phyloP scores from a whole-genome alignment of 768 basidiomycete species.

The Podaxis rugospora region DNA sequence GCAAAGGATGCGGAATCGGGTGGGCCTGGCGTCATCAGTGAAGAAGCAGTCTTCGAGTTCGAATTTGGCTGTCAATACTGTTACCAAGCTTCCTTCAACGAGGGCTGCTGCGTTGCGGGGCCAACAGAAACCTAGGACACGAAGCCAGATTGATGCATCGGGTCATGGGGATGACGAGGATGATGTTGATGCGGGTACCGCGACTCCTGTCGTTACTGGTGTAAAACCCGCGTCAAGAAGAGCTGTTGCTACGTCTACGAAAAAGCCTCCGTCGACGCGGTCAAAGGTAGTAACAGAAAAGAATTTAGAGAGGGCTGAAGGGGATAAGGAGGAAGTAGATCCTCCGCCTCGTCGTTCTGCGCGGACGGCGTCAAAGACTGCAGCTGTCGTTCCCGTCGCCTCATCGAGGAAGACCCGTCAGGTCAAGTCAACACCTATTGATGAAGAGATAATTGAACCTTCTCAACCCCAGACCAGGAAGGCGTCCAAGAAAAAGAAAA shows the following conservation, averaged over 20 bases:
- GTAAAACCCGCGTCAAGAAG: neutral
- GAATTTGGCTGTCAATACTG: neutral
- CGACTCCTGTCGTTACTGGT: neutral
- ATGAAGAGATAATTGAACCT: neutral
- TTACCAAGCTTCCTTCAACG: neutral
- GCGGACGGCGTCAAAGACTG: neutral
- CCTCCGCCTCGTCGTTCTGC: conserved; percentile 2
- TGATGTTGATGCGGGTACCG: neutral
- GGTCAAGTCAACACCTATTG: neutral
- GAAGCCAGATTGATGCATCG: neutral
- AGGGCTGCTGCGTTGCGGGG: conserved; percentile 15
- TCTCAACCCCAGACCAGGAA: neutral
- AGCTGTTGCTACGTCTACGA: neutral
- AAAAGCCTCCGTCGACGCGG: neutral
- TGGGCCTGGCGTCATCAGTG: conserved; percentile 19
- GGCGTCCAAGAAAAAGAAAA: neutral
- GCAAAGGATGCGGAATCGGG: conserved; percentile 39
- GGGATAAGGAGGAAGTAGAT: neutral
- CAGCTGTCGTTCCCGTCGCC: neutral
- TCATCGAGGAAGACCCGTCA: neutral
- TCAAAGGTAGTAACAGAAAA: neutral
- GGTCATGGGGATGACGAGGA: neutral
- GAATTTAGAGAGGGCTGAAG: neutral
- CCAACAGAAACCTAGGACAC: neutral
- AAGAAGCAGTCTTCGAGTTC: neutral